Evolutionary conservation across 106 monocot species (phyloP).

Genomic region (Alisma plantagoaquatica): DNA sequence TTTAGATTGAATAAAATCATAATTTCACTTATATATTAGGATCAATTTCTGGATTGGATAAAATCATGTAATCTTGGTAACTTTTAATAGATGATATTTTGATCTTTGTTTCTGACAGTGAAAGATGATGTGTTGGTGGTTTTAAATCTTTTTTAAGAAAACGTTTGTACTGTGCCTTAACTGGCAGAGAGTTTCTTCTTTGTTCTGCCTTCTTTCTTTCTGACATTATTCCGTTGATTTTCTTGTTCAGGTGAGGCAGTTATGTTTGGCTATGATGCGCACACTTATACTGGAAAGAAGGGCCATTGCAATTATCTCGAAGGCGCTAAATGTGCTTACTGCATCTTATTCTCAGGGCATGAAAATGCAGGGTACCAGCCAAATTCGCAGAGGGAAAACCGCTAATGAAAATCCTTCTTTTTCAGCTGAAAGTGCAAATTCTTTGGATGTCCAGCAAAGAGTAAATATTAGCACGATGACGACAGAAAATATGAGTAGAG

Average conservation of each 20-base stretch:
- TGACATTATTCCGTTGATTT: not conserved
- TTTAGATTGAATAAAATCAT: no score
- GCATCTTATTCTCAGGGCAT: conserved; percentile 53
- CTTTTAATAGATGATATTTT: no score
- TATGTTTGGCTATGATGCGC: conserved; percentile 69
- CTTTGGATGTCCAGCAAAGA: conserved; percentile 4
- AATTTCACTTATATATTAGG: no score
- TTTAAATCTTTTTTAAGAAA: no score
- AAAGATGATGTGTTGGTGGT: no score
- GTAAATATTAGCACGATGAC: no score
- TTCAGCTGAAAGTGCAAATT: conserved; percentile 8
- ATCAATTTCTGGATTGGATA: no score
- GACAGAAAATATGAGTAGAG: no score
- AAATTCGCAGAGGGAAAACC: conserved; percentile 11
- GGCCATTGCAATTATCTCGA: conserved; percentile 47
- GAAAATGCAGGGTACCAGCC: conserved; percentile 36
- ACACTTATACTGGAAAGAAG: conserved; percentile 78
- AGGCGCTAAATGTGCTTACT: conserved; percentile 66
- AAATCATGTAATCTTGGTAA: no score
- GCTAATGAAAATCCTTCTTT: not conserved
- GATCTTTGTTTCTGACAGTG: no score
- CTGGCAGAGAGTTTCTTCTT: no score
- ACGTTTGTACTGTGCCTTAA: no score
- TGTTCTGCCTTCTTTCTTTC: not conserved
- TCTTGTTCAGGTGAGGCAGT: conserved; percentile 44